A percentile compares a stretch with the other conserved stretches of the same genome.
Conservation (phyloP, 306 rosid species). For the Spatholobus suberectus region DNA sequence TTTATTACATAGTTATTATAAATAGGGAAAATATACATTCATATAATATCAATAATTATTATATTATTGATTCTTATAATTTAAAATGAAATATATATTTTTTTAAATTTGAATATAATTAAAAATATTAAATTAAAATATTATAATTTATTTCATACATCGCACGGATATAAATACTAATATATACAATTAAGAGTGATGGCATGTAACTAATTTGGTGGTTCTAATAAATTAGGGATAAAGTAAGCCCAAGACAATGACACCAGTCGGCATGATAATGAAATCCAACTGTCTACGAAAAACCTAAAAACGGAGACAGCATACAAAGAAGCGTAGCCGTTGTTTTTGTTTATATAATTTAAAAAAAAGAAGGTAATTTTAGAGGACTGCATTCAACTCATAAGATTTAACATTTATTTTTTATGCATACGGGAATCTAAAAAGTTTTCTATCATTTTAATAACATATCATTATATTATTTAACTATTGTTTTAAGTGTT, state of each 20-base stretch:
- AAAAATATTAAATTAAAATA: no score
- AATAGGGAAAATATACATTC: neutral
- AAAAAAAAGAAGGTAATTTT: no score
- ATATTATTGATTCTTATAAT: no score
- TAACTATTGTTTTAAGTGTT: no score
- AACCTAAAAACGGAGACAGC: neutral
- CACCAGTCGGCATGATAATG: neutral
- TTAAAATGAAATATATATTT: no score
- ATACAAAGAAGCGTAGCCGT: no score
- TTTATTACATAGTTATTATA: neutral
- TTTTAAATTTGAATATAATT: no score
- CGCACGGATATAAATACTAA: no score
- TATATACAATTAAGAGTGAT: no score
- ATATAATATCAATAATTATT: no score
- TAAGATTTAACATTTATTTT: neutral
- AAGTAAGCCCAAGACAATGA: conserved; percentile 1
- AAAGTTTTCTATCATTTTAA: neutral
- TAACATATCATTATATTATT: no score
- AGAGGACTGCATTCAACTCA: neutral
- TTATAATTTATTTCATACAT: no score
- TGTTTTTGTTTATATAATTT: neutral
- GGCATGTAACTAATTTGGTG: neutral
- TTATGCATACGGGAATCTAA: neutral
- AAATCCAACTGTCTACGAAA: neutral
- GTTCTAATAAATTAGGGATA: neutral